A percentile compares a stretch with the other conserved stretches of the same genome.
Evolutionary conservation across 108 stramenopile species (phyloP).

Genomic region (Seminavis robusta): DNA sequence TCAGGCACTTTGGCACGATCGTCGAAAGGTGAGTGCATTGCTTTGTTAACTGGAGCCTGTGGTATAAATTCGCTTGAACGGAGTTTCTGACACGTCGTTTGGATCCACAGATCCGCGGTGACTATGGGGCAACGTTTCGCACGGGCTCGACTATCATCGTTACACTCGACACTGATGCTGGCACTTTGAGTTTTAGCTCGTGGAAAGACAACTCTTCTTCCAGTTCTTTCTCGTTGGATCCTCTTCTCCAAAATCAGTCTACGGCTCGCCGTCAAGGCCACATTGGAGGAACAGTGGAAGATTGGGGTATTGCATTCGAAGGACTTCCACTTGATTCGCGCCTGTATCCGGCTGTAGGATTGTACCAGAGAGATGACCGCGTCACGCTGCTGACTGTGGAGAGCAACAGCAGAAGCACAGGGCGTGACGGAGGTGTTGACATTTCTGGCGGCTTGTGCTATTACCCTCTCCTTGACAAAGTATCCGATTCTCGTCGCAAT

Average conservation of each 20-base stretch:
- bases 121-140: conserved; percentile 75
- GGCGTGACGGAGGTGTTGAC: conserved; percentile 7
- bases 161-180: conserved; percentile 79
- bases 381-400: conserved; percentile 68
- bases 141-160: conserved; percentile 76
- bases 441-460: conserved; percentile 47
- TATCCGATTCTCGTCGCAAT: not conserved
- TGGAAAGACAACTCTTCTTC: conserved; percentile 59
- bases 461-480: conserved; percentile 23
- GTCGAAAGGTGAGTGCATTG: conserved; percentile 46
- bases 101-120: conserved; percentile 46
- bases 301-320: conserved; percentile 88
- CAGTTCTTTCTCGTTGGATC: conserved; percentile 38
- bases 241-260: conserved; percentile 22
- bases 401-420: conserved; percentile 12
- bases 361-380: conserved; percentile 79
- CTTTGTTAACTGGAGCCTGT: not conserved
- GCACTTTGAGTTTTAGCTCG: conserved; percentile 71
- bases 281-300: conserved; percentile 53
- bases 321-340: conserved; percentile 75
- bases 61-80: not conserved
- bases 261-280: conserved; percentile 22
- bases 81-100: not conserved
- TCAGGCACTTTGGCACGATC: conserved; percentile 93
- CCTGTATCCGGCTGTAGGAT: conserved; percentile 80